These are phyloP conservation scores for Neurospora africana DNA, from an alignment of 495 filamentous ascomycete genomes.

Conservation along the genomic window DNA sequence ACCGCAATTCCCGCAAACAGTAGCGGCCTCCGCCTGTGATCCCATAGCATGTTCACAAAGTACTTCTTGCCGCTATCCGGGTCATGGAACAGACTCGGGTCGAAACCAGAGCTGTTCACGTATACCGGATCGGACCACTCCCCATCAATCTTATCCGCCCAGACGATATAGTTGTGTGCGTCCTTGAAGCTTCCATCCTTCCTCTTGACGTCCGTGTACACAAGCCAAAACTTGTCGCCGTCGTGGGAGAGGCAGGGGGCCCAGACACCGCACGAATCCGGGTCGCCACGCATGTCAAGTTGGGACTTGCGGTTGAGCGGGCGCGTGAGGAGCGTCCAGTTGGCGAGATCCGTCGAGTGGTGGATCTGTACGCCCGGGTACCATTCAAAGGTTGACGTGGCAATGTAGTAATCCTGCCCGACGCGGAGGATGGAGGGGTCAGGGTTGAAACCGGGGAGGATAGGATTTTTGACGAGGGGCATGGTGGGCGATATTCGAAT, in stretches of 20 bases:
- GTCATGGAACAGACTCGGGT: slow-evolving; percentile 50
- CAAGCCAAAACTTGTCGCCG: slow-evolving; percentile 46
- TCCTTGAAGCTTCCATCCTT: slow-evolving; percentile 47
- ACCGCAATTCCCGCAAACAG: slow-evolving; percentile 37
- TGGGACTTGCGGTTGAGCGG: slow-evolving; percentile 50
- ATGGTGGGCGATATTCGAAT: slow-evolving; percentile 10
- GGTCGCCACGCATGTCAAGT: slow-evolving; percentile 49
- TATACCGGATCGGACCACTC: slow-evolving; percentile 49
- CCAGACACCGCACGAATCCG: slow-evolving; percentile 52
- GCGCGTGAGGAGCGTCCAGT: slow-evolving; percentile 49
- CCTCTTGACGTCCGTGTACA: slow-evolving; percentile 46
- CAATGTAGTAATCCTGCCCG: slow-evolving; percentile 50
- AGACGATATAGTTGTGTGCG: slow-evolving; percentile 45
- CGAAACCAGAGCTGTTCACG: slow-evolving; percentile 44
- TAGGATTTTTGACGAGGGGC: slow-evolving; percentile 44
- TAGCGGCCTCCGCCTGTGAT: slow-evolving; percentile 38
- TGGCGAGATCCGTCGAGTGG: slow-evolving; percentile 45
- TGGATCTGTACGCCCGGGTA: slow-evolving; percentile 51
- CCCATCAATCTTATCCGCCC: slow-evolving; percentile 33
- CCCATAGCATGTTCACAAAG: slow-evolving; percentile 45
- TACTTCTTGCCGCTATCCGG: slow-evolving; percentile 41
- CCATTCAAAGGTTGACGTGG: slow-evolving; percentile 54
- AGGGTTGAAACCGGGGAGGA: slow-evolving; percentile 52
- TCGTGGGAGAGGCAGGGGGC: slow-evolving; percentile 52
- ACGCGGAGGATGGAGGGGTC: slow-evolving; percentile 52